These are phyloP conservation scores for Leishmania lainsoni DNA, from an alignment of 208 protist species.

Conservation along the genomic window DNA sequence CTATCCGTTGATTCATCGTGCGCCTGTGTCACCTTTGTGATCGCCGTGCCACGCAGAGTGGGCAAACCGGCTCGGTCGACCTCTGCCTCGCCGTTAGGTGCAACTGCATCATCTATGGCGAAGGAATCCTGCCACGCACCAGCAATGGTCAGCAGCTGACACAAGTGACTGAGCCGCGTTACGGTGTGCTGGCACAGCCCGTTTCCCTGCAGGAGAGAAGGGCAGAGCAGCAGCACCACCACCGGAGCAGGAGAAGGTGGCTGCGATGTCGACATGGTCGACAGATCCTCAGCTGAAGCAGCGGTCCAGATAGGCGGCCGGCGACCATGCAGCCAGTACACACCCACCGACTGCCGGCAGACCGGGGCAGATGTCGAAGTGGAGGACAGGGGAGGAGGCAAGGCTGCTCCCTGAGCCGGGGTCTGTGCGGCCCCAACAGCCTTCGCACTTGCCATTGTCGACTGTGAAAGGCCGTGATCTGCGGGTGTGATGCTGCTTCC, in stretches of 20 bases:
- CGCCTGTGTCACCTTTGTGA: not conserved
- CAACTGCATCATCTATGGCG: not conserved
- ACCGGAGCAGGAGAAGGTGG: not conserved
- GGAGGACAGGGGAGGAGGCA: not conserved
- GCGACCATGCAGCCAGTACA: slow-evolving; percentile 30
- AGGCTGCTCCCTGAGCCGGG: not conserved
- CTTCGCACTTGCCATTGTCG: not conserved
- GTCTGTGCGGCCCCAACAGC: not conserved
- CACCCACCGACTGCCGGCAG: slow-evolving; percentile 18
- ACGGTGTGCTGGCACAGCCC: slow-evolving; percentile 18
- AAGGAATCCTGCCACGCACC: slow-evolving; percentile 11
- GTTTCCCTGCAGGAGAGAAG: slow-evolving; percentile 25
- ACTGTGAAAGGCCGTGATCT: not conserved
- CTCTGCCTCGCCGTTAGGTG: not conserved
- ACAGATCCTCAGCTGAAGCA: not conserved
- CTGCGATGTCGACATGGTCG: not conserved
- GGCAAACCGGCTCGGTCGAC: not conserved
- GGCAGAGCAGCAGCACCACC: slow-evolving; percentile 28
- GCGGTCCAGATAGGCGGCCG: not conserved
- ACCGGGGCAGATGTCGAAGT: not conserved
- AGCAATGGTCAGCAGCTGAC: slow-evolving; percentile 21
- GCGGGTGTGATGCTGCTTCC: not conserved
- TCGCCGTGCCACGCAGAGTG: not conserved
- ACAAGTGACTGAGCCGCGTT: slow-evolving; percentile 19
- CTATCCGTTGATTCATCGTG: not conserved